Base-by-base conservation (phyloP, 148 eudicot species). In the Silene conica region DNA sequence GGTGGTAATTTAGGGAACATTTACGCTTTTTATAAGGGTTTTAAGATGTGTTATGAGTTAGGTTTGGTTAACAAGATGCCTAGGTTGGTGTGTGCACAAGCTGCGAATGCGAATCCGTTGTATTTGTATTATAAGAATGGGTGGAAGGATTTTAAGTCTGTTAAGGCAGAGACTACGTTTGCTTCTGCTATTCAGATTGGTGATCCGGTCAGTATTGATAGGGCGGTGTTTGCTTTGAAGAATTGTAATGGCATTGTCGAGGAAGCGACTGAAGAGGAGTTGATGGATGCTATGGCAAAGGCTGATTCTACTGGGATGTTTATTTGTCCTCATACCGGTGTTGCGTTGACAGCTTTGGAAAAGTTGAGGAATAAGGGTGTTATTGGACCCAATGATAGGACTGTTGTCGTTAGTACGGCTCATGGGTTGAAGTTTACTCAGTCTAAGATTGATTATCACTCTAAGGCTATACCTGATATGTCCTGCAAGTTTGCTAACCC, bases 281-380 rank as follows among this genome's bases (percentile, higher is more conserved):
- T 94, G 77, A 94, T 94, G 98, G 97, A 94, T 81, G 96, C 97
- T 3, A 91, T 88, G 97, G 98, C 97, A 21, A 91, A 89, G 48
- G 98, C 98, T 0, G 98, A 94, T 72, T 94, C 97, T 0, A 91
- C 98, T 1, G 98, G 98, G 65, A 94, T 94, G 98, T 94, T 94
- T 72, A 90, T 91, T 2, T 94, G 97, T 76, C 98, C 98, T 2
- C 98, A 94, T 68, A 94, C 98, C 5, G 98, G 98, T 28, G 98
- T 94, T 66, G 98, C 98, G 0, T 73, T 94, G 83, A 83, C 89
- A 1, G 97, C 97, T 8, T 74, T 94, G 87, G 50, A 73, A 16
- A 94, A 94, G 84, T 73, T 94, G 78, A 89, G 97, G 79, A 80
- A 83, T 7, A 86, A 83, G 2, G 97, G 97, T 62, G 81, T 94